phyloP scores from a whole-genome alignment of 257 asterid genomes.

The Datura wrightii region DNA sequence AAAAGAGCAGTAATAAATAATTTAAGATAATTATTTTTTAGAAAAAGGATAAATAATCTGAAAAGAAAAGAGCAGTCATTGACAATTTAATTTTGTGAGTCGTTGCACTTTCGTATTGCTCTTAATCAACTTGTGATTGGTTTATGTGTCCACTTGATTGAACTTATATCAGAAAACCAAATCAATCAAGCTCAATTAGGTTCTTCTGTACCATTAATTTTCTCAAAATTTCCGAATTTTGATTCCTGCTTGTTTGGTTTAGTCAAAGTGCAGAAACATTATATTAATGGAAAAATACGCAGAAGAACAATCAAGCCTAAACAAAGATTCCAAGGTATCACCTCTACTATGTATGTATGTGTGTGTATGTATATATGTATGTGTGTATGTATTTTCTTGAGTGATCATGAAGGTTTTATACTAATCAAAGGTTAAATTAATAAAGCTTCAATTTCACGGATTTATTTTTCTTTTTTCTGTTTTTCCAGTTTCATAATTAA shows the following conservation, averaged over 20 bases:
- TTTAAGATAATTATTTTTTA: too few species aligned
- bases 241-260: too few species aligned
- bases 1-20: too few species aligned
- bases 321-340: slow-evolving; percentile 52
- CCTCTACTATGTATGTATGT: too few species aligned
- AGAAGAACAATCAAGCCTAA: slow-evolving; percentile 39
- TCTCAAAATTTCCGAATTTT: slow-evolving; percentile 4
- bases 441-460: not conserved
- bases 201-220: not conserved
- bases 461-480: not conserved
- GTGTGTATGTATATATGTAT: too few species aligned
- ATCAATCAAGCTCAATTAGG: not conserved
- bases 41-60: too few species aligned
- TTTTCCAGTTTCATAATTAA: slow-evolving; percentile 30
- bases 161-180: not conserved
- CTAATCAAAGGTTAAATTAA: too few species aligned
- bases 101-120: too few species aligned
- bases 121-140: not conserved
- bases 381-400: too few species aligned
- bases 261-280: slow-evolving; percentile 17
- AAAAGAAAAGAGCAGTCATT: not conserved
- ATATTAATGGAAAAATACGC: slow-evolving; percentile 52
- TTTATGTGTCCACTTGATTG: not conserved
- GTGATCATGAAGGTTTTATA: too few species aligned
- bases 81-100: not conserved